Evolutionary conservation across 2,329 filamentous ascomycete species (phyloP), one percentile per base, ranked within the genome.

Genomic region (Fusarium begoniae): DNA sequence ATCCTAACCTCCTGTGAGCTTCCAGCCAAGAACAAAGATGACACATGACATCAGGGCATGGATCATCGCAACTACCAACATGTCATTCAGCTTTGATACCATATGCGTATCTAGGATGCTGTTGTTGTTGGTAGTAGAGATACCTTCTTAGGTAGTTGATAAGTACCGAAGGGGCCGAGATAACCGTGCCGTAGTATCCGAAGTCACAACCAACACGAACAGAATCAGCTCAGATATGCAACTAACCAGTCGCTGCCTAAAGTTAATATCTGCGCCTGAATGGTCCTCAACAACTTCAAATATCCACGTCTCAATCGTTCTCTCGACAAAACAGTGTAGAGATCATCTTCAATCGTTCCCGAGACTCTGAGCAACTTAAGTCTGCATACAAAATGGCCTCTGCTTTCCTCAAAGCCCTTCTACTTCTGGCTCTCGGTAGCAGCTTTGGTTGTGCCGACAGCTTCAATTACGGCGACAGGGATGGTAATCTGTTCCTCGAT

Each of bases 321-420:
- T 35, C n/a, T 35, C 8, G 8, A n/a, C 18, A 26, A 17, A 41
- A 5, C 7, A 15, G 1, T 6, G 3, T 7, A 17, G 5, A 3
- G 8, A 13, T 3, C 3, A 0, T 22, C 0, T n/a, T 11, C 18
- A 5, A 3, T 26, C 1, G 28, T 47, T 10, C 13, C 4, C 22
- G 18, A 14, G 30, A 13, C 30, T 11, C 17, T 20, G 6, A 8
- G 28, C 8, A 24, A 15, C 13, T 22, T 11, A 37, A 32, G 11
- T 26, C 30, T 26, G 13, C 17, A 37, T 28, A 11, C 10, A n/a
- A 18, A 20, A 26, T 35, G 32, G 20, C 11, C 3, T 1, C 14
- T 37, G 1, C 10, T 10, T 35, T 57, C n/a, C 11, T 47, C 7
- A 26, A 13, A 22, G 10, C 24, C n/a, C 10, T 47, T 8, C 4